phyloP scores from a whole-genome alignment of 805 yeast species.

The Peterozyma toletana region DNA sequence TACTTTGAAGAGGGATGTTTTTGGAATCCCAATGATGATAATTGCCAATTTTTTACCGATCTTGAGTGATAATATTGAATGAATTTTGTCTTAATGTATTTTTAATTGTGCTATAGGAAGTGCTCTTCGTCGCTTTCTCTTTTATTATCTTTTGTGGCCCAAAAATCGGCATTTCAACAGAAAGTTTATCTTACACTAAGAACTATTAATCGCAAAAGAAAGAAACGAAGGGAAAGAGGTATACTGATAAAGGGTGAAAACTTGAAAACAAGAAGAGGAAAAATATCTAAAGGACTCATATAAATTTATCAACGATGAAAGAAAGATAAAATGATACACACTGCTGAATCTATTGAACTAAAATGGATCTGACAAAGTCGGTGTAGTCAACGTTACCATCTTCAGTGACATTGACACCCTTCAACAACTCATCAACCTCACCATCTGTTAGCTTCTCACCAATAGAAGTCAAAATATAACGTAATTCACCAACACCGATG shows the following conservation, averaged over 20 bases:
- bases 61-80: constrained; percentile 19
- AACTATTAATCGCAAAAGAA: neutral
- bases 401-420: constrained; percentile 88
- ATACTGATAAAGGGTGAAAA: neutral
- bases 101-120: neutral
- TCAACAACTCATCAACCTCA: constrained; percentile 93
- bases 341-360: constrained; percentile 57
- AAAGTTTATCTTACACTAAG: neutral
- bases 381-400: constrained; percentile 95
- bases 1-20: constrained; percentile 92
- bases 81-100: neutral
- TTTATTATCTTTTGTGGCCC: too few relatives aligned
- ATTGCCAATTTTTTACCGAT: constrained; percentile 90
- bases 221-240: neutral
- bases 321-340: neutral
- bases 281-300: neutral
- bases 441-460: constrained; percentile 89
- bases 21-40: constrained; percentile 96
- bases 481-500: constrained; percentile 94
- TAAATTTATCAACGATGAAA: too few relatives aligned
- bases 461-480: constrained; percentile 89
- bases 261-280: neutral
- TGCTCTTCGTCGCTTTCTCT: neutral
- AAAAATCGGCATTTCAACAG: too few relatives aligned
- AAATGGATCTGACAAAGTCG: constrained; percentile 87